These are phyloP conservation scores for Syncephalastrum contaminatum DNA, from an alignment of 371 early-diverging fungal species.

Conservation along the genomic window DNA sequence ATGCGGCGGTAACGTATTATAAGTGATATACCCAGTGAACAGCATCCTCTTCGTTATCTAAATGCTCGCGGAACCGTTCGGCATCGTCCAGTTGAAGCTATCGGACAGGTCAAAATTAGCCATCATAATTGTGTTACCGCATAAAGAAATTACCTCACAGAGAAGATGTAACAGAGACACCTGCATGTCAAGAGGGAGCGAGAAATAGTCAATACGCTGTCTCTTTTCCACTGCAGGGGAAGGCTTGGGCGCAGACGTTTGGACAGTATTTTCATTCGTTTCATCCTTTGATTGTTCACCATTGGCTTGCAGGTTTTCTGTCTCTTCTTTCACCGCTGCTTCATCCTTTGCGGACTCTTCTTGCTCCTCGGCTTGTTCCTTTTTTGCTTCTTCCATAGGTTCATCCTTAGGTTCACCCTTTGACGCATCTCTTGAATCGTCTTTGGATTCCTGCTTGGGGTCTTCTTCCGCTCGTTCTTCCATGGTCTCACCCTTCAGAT, in stretches of 20 bases:
- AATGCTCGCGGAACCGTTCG: constrained; percentile 57
- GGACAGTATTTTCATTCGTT: too few species aligned
- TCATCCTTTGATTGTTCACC: not conserved
- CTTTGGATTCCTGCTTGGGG: not conserved
- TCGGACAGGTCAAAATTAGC: constrained; percentile 7
- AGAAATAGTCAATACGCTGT: constrained; percentile 31
- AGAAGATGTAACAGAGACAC: constrained; percentile 45
- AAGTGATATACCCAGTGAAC: constrained; percentile 58
- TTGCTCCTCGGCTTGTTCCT: constrained; percentile 3
- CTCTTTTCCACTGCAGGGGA: constrained; percentile 3
- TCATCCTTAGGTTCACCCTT: not conserved
- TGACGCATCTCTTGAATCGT: not conserved
- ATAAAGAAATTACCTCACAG: constrained; percentile 36
- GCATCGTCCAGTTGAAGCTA: constrained; percentile 73
- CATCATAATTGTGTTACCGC: constrained; percentile 11
- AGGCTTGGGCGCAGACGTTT: not conserved
- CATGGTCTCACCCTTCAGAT: not conserved
- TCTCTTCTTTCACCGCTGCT: not conserved
- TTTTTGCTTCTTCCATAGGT: constrained; percentile 9
- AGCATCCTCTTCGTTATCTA: constrained; percentile 58
- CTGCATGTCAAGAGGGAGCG: constrained; percentile 41
- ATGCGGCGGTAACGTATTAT: not conserved
- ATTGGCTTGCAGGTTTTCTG: constrained; percentile 7
- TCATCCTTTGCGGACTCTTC: not conserved
- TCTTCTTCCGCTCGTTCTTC: not conserved